Conservation (phyloP, 176 grass and related monocot genomes). For the Puccinellia tenuiflora region DNA sequence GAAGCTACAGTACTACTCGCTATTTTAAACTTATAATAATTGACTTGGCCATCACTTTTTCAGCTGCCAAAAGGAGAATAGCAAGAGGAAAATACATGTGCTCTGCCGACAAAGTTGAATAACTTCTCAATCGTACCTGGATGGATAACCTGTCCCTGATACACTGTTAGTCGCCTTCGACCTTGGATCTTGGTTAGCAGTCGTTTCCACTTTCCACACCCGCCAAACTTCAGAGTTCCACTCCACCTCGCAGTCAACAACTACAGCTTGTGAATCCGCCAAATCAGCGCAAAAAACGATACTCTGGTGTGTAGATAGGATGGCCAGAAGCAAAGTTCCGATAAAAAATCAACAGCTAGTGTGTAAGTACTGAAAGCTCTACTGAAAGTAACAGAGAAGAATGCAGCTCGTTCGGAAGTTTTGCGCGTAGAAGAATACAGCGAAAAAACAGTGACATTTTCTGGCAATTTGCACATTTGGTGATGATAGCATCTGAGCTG, state of each 20-base stretch:
- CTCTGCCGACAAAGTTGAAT: neutral
- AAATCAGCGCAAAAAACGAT: neutral
- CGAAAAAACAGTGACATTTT: neutral
- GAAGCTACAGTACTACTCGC: neutral
- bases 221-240: constrained; percentile 24
- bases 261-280: neutral
- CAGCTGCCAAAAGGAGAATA: neutral
- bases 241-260: constrained; percentile 2
- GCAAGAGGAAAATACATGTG: neutral
- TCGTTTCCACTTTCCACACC: constrained; percentile 10
- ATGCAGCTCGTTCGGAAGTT: neutral
- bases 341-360: neutral
- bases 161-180: neutral
- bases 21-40: neutral
- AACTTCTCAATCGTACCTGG: neutral
- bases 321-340: neutral
- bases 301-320: neutral
- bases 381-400: neutral
- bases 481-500: neutral
- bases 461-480: neutral
- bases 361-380: neutral
- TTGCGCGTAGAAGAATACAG: neutral
- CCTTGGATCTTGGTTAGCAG: constrained; percentile 17
- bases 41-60: neutral
- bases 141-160: neutral